Conservation (phyloP, 768 basidiomycete species). For the Podaxis pistillaris region DNA sequence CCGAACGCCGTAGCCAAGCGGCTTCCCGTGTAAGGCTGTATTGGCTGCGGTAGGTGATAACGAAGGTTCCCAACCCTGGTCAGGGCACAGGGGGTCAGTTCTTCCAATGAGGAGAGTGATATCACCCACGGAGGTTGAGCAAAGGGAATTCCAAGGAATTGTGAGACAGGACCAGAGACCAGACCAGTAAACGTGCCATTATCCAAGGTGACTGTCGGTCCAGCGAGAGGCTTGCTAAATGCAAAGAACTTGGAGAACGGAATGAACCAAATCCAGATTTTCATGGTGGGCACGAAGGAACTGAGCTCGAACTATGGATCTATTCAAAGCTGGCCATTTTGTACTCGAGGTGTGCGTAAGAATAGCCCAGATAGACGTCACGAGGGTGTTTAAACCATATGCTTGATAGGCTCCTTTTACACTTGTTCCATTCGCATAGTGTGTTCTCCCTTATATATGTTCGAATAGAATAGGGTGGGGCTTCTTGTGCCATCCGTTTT, state of each 20-base stretch:
- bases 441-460: not conserved
- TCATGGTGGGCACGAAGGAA: not conserved
- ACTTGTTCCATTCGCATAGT: not conserved
- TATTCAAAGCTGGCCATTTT: not conserved
- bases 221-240: not conserved
- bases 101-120: not conserved
- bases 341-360: not conserved
- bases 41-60: conserved; percentile 40
- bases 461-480: too few relatives aligned
- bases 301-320: not conserved
- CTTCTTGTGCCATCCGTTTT: too few relatives aligned
- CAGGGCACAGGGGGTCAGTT: not conserved
- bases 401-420: not conserved
- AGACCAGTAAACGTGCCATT: conserved; percentile 41
- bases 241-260: not conserved
- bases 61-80: conserved; percentile 37
- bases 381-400: not conserved
- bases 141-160: conserved; percentile 51
- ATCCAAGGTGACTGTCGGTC: conserved; percentile 39
- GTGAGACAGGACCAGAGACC: conserved; percentile 17
- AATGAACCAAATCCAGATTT: not conserved
- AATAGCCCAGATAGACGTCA: not conserved
- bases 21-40: conserved; percentile 34
- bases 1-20: conserved; percentile 40
- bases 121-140: conserved; percentile 45